Evolutionary conservation across 2,329 filamentous ascomycete genomes (phyloP).

Genomic region (Fusarium papillatum): DNA sequence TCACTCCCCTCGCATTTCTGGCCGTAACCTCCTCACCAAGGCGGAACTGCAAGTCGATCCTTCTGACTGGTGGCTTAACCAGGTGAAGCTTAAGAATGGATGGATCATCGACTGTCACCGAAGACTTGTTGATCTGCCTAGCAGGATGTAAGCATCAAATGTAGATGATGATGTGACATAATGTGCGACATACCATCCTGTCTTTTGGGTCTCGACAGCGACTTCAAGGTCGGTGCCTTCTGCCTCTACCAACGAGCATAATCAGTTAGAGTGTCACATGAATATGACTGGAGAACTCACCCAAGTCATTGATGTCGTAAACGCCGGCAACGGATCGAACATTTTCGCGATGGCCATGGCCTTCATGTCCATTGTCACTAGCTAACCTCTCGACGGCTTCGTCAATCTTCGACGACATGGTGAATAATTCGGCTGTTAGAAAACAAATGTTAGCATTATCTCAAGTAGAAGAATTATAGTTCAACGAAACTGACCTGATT

Average conservation of each 20-base stretch:
- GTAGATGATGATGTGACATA: background rate
- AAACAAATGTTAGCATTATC: background rate
- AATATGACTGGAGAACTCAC: background rate
- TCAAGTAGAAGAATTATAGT: background rate
- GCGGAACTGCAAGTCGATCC: background rate
- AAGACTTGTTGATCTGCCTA: background rate
- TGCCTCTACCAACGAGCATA: background rate
- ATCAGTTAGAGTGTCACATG: background rate
- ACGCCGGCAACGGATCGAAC: background rate
- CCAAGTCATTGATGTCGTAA: background rate
- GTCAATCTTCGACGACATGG: background rate
- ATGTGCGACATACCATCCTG: background rate
- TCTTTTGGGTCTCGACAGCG: background rate
- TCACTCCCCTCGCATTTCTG: background rate
- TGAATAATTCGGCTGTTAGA: background rate
- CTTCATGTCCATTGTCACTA: background rate
- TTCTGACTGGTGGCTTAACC: background rate
- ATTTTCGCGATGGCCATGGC: background rate
- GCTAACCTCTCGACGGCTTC: background rate
- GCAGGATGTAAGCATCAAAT: background rate
- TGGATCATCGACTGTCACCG: background rate
- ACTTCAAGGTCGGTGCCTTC: background rate
- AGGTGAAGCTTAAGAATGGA: background rate
- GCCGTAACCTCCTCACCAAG: background rate
- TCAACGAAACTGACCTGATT: background rate